Evolutionary conservation across 2,329 filamentous ascomycete species (phyloP).

Genomic region (Colletotrichum horii): DNA sequence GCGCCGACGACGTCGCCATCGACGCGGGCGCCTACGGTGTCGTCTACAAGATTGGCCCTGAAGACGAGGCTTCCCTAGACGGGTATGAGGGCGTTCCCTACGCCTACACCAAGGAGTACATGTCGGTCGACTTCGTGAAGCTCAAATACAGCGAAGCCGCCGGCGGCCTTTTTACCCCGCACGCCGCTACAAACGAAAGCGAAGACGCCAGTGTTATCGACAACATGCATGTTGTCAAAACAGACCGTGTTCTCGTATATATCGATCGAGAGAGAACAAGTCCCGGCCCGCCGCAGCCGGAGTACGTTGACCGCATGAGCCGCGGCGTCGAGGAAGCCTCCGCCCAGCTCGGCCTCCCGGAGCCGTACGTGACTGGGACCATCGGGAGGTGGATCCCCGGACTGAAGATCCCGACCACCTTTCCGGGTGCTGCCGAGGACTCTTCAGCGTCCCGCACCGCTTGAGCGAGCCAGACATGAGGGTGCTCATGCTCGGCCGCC

Average conservation of each 20-base stretch:
- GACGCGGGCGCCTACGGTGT: conserved; percentile 59
- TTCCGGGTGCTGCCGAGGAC: neutral
- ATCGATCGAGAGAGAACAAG: conserved; percentile 52
- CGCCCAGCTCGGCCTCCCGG: conserved; percentile 58
- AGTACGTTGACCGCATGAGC: conserved; percentile 71
- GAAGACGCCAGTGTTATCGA: neutral
- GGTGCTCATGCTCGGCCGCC: neutral
- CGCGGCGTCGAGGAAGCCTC: conserved; percentile 64
- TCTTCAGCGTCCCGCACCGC: neutral
- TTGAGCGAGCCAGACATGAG: neutral
- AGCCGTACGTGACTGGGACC: conserved; percentile 57
- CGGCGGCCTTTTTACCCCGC: neutral
- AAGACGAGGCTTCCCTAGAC: conserved; percentile 60
- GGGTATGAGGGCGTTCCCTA: conserved; percentile 65
- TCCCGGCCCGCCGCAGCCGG: conserved; percentile 49
- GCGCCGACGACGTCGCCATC: neutral
- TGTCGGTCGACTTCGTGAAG: conserved; percentile 42
- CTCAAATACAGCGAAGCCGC: neutral
- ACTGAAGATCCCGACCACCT: neutral
- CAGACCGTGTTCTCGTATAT: conserved; percentile 59
- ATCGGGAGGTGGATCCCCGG: conserved; percentile 50
- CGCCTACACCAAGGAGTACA: conserved; percentile 62
- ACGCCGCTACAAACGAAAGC: neutral
- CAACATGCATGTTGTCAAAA: neutral
- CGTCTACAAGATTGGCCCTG: conserved; percentile 54